Base-by-base conservation (phyloP, 352 stramenopile species). In the Phytopythium litorale region DNA sequence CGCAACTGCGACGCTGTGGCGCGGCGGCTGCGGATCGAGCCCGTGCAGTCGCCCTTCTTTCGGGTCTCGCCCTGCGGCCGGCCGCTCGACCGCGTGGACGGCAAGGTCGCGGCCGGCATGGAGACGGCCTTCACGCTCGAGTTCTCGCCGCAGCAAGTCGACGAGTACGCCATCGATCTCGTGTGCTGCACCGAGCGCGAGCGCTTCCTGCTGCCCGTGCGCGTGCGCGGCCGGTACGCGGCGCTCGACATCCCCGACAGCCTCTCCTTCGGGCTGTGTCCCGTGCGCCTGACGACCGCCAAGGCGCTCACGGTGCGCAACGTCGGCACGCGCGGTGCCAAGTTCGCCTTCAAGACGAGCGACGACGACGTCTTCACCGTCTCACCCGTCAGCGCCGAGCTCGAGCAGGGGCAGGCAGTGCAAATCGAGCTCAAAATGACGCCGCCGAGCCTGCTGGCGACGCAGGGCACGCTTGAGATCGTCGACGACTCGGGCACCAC, bases 171-270 rank as follows among this genome's bases (percentile, higher is more conserved):
- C 0, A 60, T 92, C 16, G 93, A 98, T 30, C 77, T 98, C 37
- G 77, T 98, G n/a, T 98, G 91, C 65, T 85, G 77, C 58, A 98
- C 96, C 1, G 94, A 98, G 67, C 79, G 95, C 19, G 94, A 98
- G 69, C 94, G 92, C n/a, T 98, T 98, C 60, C 42, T 97, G 33
- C 71, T 98, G 7, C 93, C 94, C 16, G 72, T 98, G 30, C 83
- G 78, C 25, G 92, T 93, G 11, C 71, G 87, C 28, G 96, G 96
- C 0, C 78, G 78, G 1, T 85, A 84, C 53, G 84, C 93, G 7
- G 87, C 77, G n/a, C 70, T 98, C 25, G 84, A 93, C 62, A 86
- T 98, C 56, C 89, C 94, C 0, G 93, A 98, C 64, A 72, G 94
- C 43, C 73, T 98, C 35, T 67, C 83, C 23, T 95, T 98, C 32